These are phyloP conservation scores for Daldinia vernicosa DNA, from an alignment of 495 filamentous ascomycete species.

Conservation along the genomic window DNA sequence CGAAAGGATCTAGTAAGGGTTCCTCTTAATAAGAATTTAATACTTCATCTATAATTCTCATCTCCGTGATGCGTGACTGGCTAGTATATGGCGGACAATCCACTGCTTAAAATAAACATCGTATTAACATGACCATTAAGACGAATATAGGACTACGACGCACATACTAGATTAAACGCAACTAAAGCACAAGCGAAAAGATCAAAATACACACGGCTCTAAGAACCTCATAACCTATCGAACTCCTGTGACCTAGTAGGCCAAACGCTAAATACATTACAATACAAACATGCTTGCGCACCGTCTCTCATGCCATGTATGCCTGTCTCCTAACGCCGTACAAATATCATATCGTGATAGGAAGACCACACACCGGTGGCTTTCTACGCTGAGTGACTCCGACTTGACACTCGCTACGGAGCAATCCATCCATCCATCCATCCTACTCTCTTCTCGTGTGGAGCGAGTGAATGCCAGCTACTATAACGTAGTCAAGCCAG, in stretches of 20 bases:
- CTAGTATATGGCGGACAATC: no score
- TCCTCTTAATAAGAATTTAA: no score
- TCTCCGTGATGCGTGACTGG: no score
- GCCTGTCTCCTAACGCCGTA: neutral
- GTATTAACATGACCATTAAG: neutral
- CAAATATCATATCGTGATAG: neutral
- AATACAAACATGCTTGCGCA: neutral
- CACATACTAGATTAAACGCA: neutral
- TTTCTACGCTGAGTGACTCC: neutral
- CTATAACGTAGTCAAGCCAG: neutral
- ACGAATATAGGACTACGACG: neutral
- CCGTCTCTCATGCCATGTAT: neutral
- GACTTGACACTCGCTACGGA: neutral
- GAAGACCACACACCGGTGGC: neutral
- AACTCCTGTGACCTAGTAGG: neutral
- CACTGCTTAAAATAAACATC: neutral
- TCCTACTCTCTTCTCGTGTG: neutral
- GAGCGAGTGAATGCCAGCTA: neutral
- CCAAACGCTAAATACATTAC: neutral
- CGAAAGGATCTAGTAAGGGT: no score
- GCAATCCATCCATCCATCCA: neutral
- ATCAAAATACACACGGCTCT: neutral
- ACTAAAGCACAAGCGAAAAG: neutral
- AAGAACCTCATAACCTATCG: neutral
- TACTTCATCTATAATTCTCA: no score